A percentile compares a stretch with the other conserved stretches of the same genome.
These are phyloP conservation scores for Penicillium sp. DNA, from an alignment of 2,329 filamentous ascomycete genomes.

Conservation along the genomic window DNA sequence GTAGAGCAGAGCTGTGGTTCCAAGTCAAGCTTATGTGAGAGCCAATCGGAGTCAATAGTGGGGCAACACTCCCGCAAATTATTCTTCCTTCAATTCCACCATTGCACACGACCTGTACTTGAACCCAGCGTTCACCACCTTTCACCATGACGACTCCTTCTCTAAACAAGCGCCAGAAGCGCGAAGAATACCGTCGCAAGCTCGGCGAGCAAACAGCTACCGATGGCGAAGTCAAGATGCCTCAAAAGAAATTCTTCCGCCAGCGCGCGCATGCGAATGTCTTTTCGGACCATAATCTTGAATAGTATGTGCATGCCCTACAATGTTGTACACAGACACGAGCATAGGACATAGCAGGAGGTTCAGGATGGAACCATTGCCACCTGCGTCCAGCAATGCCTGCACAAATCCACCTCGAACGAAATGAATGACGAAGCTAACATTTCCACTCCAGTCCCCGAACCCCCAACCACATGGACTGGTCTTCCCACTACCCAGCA, in stretches of 20 bases:
- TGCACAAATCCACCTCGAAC: not conserved
- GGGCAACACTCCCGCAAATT: slow-evolving; percentile 14
- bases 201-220: slow-evolving; percentile 18
- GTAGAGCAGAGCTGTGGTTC: not conserved
- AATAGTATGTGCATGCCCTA: slow-evolving; percentile 65
- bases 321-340: not conserved
- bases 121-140: not conserved
- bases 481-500: slow-evolving; percentile 79
- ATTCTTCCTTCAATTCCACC: slow-evolving; percentile 11
- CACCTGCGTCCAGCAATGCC: not conserved
- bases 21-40: not conserved
- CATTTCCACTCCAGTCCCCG: slow-evolving; percentile 60
- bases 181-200: slow-evolving; percentile 60
- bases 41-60: slow-evolving; percentile 10
- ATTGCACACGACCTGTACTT: not conserved
- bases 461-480: slow-evolving; percentile 83
- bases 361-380: not conserved
- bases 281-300: slow-evolving; percentile 88
- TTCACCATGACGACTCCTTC: slow-evolving; percentile 26
- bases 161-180: slow-evolving; percentile 63
- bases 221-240: slow-evolving; percentile 58
- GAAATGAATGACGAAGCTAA: not conserved
- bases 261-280: slow-evolving; percentile 97
- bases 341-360: not conserved
- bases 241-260: slow-evolving; percentile 93